These are phyloP conservation scores for Candida tropicalis DNA, from an alignment of 1,139 yeast genomes.

Conservation along the genomic window DNA sequence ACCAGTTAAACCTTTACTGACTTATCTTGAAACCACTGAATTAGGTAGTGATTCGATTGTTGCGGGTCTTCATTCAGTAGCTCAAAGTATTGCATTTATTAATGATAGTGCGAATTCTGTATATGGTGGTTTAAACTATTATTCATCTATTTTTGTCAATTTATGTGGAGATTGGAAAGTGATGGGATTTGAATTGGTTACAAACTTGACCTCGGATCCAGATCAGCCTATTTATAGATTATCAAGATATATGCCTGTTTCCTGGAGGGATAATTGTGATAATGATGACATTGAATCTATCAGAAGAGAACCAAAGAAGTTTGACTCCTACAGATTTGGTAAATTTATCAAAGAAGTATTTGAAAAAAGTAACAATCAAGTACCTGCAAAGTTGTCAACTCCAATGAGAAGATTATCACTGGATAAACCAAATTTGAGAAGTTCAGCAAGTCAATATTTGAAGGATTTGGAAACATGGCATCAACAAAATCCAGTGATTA, in stretches of 20 bases:
- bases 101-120: constrained; percentile 65
- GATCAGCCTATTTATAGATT: constrained; percentile 48
- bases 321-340: constrained; percentile 71
- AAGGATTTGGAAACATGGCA: constrained; percentile 45
- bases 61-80: constrained; percentile 62
- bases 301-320: constrained; percentile 48
- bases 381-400: constrained; percentile 12
- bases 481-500: constrained; percentile 45
- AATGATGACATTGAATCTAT: constrained; percentile 12
- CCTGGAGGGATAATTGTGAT: constrained; percentile 8
- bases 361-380: constrained; percentile 9
- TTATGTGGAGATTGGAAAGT: constrained; percentile 80
- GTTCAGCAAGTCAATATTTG: constrained; percentile 52
- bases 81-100: constrained; percentile 60
- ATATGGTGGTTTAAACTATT: constrained; percentile 61
- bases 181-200: constrained; percentile 78
- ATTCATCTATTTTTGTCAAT: constrained; percentile 63
- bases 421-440: constrained; percentile 37
- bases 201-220: constrained; percentile 52
- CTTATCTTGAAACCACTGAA: constrained; percentile 27
- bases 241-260: constrained; percentile 14
- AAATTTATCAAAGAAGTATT: constrained; percentile 51
- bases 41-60: constrained; percentile 42
- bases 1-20: constrained; percentile 61
- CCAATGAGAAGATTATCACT: constrained; percentile 12